phyloP scores from a whole-genome alignment of 2,329 filamentous ascomycete genomes.

The Orbilia brochopaga region DNA sequence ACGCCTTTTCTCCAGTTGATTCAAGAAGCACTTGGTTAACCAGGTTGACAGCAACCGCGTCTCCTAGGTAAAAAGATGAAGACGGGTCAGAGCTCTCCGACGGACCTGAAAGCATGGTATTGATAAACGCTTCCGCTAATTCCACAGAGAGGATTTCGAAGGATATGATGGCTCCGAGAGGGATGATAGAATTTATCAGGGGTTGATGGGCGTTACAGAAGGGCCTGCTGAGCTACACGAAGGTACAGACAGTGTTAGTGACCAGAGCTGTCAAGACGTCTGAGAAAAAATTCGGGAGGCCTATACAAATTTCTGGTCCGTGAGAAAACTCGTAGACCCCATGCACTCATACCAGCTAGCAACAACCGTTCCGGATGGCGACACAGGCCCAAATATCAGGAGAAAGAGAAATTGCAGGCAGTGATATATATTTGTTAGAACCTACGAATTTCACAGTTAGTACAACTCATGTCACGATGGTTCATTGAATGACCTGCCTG shows the following conservation, averaged over 20 bases:
- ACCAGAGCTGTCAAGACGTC: neutral
- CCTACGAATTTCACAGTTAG: slow-evolving; percentile 42
- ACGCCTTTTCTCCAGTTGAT: slow-evolving; percentile 37
- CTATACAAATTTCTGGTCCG: slow-evolving; percentile 49
- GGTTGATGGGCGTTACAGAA: slow-evolving; percentile 50
- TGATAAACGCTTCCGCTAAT: slow-evolving; percentile 50
- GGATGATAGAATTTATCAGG: slow-evolving; percentile 51
- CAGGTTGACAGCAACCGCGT: slow-evolving; percentile 30
- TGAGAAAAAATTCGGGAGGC: neutral
- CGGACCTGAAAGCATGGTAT: slow-evolving; percentile 34
- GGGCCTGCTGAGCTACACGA: slow-evolving; percentile 49
- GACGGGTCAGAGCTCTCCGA: slow-evolving; percentile 36
- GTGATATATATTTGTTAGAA: slow-evolving; percentile 73
- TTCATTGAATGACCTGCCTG: slow-evolving; percentile 13
- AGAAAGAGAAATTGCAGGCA: slow-evolving; percentile 76
- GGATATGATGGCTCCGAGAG: slow-evolving; percentile 53
- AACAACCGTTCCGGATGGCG: slow-evolving; percentile 67
- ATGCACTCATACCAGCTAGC: slow-evolving; percentile 78
- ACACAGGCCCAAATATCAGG: slow-evolving; percentile 67
- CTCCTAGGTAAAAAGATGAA: slow-evolving; percentile 52
- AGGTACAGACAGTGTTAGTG: neutral
- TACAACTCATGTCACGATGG: neutral
- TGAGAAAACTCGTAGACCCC: slow-evolving; percentile 71
- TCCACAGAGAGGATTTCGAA: slow-evolving; percentile 53
- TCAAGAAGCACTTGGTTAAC: slow-evolving; percentile 53